These are phyloP conservation scores for Entelexis paramagnoliae DNA, from an alignment of 1,139 yeast genomes.

Conservation along the genomic window DNA sequence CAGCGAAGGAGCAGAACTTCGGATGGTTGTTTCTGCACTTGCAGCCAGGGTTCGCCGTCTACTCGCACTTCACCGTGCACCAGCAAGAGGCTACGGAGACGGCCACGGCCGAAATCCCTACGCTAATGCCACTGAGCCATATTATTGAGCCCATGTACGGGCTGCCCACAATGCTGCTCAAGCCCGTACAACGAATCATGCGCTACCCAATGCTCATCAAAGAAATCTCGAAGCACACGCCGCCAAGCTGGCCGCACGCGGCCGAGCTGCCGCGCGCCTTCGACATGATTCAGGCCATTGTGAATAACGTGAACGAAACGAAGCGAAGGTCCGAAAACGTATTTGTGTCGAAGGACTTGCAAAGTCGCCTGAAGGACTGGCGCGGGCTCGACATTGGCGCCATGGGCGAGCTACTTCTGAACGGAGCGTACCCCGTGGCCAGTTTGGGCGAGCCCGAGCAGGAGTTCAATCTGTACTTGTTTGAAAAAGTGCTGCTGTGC, in stretches of 20 bases:
- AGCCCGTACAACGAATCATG: constrained; percentile 91
- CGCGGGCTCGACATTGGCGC: constrained; percentile 75
- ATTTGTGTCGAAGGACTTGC: constrained; percentile 55
- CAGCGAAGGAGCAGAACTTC: constrained; percentile 66
- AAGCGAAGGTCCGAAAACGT: constrained; percentile 87
- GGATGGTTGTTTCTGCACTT: constrained; percentile 74
- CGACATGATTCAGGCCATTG: constrained; percentile 59
- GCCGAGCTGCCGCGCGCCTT: constrained; percentile 63
- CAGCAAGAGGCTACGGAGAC: constrained; percentile 81
- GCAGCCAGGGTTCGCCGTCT: constrained; percentile 67
- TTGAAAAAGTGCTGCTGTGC: constrained; percentile 77
- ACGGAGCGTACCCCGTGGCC: constrained; percentile 66
- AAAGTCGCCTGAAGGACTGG: constrained; percentile 79
- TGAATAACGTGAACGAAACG: constrained; percentile 85
- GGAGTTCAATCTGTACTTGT: constrained; percentile 80
- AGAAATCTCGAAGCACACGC: constrained; percentile 61
- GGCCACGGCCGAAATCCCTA: constrained; percentile 53
- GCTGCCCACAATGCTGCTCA: constrained; percentile 75
- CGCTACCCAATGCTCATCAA: constrained; percentile 78
- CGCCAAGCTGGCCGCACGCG: constrained; percentile 44
- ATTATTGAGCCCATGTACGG: constrained; percentile 81
- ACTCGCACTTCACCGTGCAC: constrained; percentile 78
- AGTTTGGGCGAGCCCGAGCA: constrained; percentile 53
- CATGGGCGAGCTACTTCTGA: constrained; percentile 76
- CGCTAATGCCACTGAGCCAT: constrained; percentile 46